Evolutionary conservation across 805 yeast genomes (phyloP), one percentile per base, ranked within the genome.

Genomic region (Kodamaea nitidulidarum): DNA sequence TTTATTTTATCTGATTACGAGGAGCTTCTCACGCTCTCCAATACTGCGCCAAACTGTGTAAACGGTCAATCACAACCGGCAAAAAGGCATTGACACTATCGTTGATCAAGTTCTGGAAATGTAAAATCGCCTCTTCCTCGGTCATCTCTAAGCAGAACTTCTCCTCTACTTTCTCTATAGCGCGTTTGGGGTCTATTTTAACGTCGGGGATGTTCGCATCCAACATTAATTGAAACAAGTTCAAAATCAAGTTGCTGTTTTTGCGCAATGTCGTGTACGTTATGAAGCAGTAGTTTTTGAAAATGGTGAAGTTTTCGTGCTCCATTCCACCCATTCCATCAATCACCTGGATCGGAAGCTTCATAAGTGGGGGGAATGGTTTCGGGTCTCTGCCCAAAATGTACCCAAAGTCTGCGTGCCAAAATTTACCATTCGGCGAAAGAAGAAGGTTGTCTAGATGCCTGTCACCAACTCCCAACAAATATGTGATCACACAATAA

Each of bases 291-390:
- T 90, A 90, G 58, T 87, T 86, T 52, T 95, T 77, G 64, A 93
- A 93, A 46, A 84, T 78, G 46, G 81, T 80, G 60, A 86, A 93
- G 58, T 91, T 90, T 31, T 83, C 84, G 36, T 91, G 88, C 45
- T 76, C 73, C 36, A 87, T 75, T 1, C 98, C 98, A 2, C 99
- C 99, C 88, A 93, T 93, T 0, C 97, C 98, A 48, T 93, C 98
- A 30, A 93, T 85, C 12, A 93, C 84, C 61, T 93, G 98, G 30
- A 93, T 93, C 0, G 98, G 98, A 27, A 93, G 67, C 55, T 93
- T 93, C 97, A 93, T 93, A 64, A 91, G 71, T 1, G 99, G 99
- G 10, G 99, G 98, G 63, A 93, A 93, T 10, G 98, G 98, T 58
- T 93, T 93, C 2, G 99, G 99, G 59, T 93, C 99, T 38, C 90